Percentiles rank a stretch among this genome's conserved stretches.
These are phyloP conservation scores for Yamadazyma endophytica DNA, from an alignment of 805 yeast genomes.

Conservation along the genomic window DNA sequence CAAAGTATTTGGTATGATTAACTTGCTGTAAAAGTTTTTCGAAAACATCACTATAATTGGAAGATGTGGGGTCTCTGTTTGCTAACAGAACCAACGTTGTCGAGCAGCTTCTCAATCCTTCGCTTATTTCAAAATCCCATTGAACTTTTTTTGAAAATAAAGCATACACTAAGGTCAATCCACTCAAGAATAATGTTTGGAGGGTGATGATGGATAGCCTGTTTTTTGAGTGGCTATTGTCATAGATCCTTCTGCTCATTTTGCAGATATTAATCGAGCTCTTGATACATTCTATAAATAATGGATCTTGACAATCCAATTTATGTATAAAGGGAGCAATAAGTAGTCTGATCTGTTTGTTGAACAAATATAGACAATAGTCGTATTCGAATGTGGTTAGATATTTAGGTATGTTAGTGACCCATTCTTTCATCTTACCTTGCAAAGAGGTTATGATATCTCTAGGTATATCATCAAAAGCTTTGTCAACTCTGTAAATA, in stretches of 20 bases:
- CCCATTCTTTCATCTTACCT: constrained; percentile 6
- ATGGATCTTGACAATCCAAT: constrained; percentile 4
- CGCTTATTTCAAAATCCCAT: constrained; percentile 5
- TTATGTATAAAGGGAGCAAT: constrained; percentile 4
- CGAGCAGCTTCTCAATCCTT: constrained; percentile 7
- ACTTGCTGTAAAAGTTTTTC: constrained; percentile 5
- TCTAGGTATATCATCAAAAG: constrained; percentile 4
- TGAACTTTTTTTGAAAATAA: constrained; percentile 2
- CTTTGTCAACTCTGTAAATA: constrained; percentile 5
- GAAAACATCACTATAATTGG: constrained; percentile 2
- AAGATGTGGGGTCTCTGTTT: constrained; percentile 3
- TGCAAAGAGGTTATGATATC: constrained; percentile 1
- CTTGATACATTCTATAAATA: constrained; percentile 6
- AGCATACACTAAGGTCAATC: constrained; percentile 7
- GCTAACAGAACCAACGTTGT: constrained; percentile 2
- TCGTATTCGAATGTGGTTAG: constrained; percentile 3
- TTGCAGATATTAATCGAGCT: constrained; percentile 8
- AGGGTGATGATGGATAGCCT: constrained; percentile 4
- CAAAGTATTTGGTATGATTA: background rate
- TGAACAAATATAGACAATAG: constrained; percentile 6
- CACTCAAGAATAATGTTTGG: constrained; percentile 8
- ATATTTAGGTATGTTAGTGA: constrained; percentile 3
- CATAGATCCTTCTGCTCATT: constrained; percentile 4
- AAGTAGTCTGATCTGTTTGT: constrained; percentile 5
- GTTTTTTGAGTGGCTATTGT: constrained; percentile 1